Evolutionary conservation across 2,329 filamentous ascomycete species (phyloP), one percentile per base, ranked within the genome.

Genomic region (Sodiomyces alkalinus): DNA sequence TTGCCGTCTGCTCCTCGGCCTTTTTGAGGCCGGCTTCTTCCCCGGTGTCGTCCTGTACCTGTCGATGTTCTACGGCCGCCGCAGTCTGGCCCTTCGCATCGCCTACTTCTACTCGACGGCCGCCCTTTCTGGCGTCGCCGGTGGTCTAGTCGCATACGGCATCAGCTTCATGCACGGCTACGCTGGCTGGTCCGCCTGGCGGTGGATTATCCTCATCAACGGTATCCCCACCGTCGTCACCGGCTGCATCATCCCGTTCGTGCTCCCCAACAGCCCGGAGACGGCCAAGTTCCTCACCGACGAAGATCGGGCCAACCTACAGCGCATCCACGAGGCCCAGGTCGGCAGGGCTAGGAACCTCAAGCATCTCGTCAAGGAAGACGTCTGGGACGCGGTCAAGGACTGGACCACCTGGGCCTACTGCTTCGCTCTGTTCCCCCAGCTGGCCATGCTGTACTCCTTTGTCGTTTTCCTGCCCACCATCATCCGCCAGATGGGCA

Each of bases 401-500:
- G 75, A 80, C 45, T 77, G 72, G 71, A 74, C 69, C 31, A 62
- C 74, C 11, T 77, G 66, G 54, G 55, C 58, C 0, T 75, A 75
- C 37, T 66, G 58, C 34, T 51, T 68, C 19, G 68, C 56, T 2
- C 64, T 73, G 34, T 78, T 78, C 38, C 67, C 70, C 5, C 56
- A 58, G 13, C 69, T 76, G 37, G 72, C 66, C 3, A 74, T 79
- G 58, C 57, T 80, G 1, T 80, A 80, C 44, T 72, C 72, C 2
- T 78, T 69, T 45, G 66, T 61, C 30, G 76, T 71, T 1, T 80
- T 80, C 42, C 49, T 80, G 19, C 76, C 75, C 0, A 78, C 71
- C 2, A 80, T 81, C 35, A 78, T 80, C 43, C 53, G 62, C 29
- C 64, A 61, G 0, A 64, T 80, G 33, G 69, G 73, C 3, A 46